Evolutionary conservation across 257 asterid genomes (phyloP).

Genomic region (Solanum neorickii): DNA sequence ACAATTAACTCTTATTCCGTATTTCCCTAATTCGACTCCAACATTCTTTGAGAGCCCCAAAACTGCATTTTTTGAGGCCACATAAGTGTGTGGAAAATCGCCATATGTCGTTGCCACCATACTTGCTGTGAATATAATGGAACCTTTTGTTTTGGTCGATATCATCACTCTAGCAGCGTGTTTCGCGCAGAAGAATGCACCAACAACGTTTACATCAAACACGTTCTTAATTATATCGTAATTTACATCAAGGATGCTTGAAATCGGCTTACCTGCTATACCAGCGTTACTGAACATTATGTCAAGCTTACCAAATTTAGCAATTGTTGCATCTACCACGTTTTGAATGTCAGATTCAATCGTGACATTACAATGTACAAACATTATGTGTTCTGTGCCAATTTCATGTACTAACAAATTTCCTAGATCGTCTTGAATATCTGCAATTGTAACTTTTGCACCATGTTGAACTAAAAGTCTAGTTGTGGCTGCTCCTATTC

Average conservation of each 20-base stretch:
- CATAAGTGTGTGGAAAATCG: rapidly evolving
- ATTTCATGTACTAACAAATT: neutral
- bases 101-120: neutral
- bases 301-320: neutral
- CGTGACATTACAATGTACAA: neutral
- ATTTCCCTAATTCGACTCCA: neutral
- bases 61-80: neutral
- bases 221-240: neutral
- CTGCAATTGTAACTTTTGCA: neutral
- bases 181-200: neutral
- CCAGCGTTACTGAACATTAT: neutral
- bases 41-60: neutral
- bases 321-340: neutral
- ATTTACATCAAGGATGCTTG: neutral
- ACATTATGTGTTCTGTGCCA: neutral
- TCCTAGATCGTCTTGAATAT: neutral
- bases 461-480: neutral
- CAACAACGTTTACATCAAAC: neutral
- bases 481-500: neutral
- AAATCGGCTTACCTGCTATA: neutral
- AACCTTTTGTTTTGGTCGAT: neutral
- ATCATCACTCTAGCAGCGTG: slow-evolving; percentile 6
- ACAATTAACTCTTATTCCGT: neutral
- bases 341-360: neutral
- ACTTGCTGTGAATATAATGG: neutral